phyloP scores from a whole-genome alignment of 345 rosid genomes.

The Rhizophora mangle region DNA sequence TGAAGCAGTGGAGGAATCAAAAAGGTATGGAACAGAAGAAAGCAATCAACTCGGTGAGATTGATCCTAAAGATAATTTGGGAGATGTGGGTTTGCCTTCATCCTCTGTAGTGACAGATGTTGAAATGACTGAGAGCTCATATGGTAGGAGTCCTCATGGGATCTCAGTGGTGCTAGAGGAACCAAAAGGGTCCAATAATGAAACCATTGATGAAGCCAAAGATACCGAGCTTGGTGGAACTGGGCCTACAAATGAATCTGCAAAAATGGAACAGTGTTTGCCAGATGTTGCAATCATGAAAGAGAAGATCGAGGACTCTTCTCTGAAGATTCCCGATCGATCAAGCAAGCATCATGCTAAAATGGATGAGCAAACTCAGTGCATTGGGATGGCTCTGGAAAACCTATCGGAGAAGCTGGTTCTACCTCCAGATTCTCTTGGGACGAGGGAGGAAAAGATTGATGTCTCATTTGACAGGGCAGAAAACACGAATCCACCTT shows the following conservation, averaged over 20 bases:
- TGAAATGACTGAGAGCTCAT: neutral
- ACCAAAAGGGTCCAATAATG: neutral
- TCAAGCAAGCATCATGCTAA: neutral
- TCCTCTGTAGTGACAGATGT: neutral
- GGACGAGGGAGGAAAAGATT: neutral
- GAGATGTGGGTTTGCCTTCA: neutral
- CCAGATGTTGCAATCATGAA: neutral
- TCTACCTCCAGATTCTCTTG: neutral
- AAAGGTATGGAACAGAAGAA: conserved; percentile 1
- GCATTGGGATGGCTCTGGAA: neutral
- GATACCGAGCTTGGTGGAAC: neutral
- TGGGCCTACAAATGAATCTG: conserved; percentile 5
- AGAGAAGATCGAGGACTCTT: neutral
- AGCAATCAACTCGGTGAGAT: neutral
- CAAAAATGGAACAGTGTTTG: neutral
- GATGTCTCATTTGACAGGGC: conserved; percentile 7
- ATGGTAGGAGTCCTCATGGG: neutral
- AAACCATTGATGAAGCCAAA: neutral
- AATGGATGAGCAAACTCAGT: neutral
- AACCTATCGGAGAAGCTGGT: neutral
- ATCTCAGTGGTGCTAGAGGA: neutral
- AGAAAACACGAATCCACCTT: neutral
- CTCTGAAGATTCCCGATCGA: neutral
- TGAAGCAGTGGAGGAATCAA: conserved; percentile 1
- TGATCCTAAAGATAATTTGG: conserved; percentile 1